These are phyloP conservation scores for Metschnikowia continentalis DNA, from an alignment of 805 yeast genomes.

Conservation along the genomic window DNA sequence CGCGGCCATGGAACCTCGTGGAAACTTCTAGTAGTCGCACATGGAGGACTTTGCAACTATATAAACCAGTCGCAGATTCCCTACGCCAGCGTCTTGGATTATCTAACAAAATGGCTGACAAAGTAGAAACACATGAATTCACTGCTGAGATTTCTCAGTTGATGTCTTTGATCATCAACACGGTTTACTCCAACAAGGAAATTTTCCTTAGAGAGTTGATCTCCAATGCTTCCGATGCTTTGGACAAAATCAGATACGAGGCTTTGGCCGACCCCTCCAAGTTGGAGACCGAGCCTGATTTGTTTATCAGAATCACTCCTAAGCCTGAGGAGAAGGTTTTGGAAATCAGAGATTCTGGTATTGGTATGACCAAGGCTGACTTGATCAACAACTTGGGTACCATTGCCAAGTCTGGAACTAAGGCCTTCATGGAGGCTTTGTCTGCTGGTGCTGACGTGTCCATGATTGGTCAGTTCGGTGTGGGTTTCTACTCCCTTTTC, in stretches of 20 bases:
- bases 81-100: background rate
- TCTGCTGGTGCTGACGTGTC: constrained; percentile 99
- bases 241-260: constrained; percentile 97
- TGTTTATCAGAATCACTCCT: constrained; percentile 97
- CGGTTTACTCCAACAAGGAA: constrained; percentile 99
- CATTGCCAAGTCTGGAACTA: constrained; percentile 99
- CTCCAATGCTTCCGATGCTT: constrained; percentile 98
- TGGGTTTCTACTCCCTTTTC: constrained; percentile 99
- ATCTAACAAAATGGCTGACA: constrained; percentile 41
- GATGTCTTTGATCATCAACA: constrained; percentile 99
- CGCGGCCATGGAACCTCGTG: constrained; percentile 26
- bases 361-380: constrained; percentile 99
- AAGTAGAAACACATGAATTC: constrained; percentile 85
- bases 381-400: constrained; percentile 99
- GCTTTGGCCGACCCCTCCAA: constrained; percentile 88
- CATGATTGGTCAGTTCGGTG: constrained; percentile 99
- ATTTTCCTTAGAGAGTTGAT: constrained; percentile 98
- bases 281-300: constrained; percentile 92
- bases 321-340: constrained; percentile 88
- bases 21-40: constrained; percentile 23
- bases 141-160: constrained; percentile 99
- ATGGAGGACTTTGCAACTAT: constrained; percentile 12
- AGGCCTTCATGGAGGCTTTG: constrained; percentile 98
- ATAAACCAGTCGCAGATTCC: constrained; percentile 5
- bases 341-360: constrained; percentile 99